Conservation (phyloP, 805 yeast species). For the Isabelozyma rhagii region DNA sequence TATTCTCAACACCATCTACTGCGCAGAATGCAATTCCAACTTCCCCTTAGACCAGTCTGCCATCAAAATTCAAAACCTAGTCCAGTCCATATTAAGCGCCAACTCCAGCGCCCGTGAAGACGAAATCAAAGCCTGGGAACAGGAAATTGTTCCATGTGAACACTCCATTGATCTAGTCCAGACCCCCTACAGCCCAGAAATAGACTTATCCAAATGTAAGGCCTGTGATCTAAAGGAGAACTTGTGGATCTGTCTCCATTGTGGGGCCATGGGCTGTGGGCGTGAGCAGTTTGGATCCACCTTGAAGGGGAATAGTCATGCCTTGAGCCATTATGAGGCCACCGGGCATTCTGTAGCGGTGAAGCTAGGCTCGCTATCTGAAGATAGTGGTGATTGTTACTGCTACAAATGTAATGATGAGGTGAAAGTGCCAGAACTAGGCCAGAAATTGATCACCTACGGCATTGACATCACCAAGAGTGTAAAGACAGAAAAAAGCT, state of each 20-base stretch:
- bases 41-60: conserved; percentile 21
- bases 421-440: conserved; percentile 64
- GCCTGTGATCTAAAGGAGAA: conserved; percentile 69
- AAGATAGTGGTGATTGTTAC: conserved; percentile 68
- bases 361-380: conserved; percentile 83
- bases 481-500: conserved; percentile 78
- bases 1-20: conserved; percentile 39
- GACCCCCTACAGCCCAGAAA: conserved; percentile 5
- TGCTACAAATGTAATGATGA: conserved; percentile 92
- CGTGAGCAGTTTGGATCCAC: conserved; percentile 90
- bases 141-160: conserved; percentile 74
- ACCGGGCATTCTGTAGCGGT: conserved; percentile 78
- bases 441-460: conserved; percentile 48
- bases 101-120: conserved; percentile 58
- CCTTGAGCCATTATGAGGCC: conserved; percentile 62
- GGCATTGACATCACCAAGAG: conserved; percentile 60
- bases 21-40: conserved; percentile 24
- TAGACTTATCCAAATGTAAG: conserved; percentile 44
- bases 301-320: conserved; percentile 88
- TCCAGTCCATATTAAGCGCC: conserved; percentile 48
- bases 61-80: conserved; percentile 21
- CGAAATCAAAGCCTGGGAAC: conserved; percentile 89
- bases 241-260: conserved; percentile 87
- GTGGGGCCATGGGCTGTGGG: conserved; percentile 95
- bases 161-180: conserved; percentile 65